Evolutionary conservation across 495 filamentous ascomycete genomes (phyloP), one percentile per base, ranked within the genome.

Genomic region (Pseudoneurospora amorphoporcata): DNA sequence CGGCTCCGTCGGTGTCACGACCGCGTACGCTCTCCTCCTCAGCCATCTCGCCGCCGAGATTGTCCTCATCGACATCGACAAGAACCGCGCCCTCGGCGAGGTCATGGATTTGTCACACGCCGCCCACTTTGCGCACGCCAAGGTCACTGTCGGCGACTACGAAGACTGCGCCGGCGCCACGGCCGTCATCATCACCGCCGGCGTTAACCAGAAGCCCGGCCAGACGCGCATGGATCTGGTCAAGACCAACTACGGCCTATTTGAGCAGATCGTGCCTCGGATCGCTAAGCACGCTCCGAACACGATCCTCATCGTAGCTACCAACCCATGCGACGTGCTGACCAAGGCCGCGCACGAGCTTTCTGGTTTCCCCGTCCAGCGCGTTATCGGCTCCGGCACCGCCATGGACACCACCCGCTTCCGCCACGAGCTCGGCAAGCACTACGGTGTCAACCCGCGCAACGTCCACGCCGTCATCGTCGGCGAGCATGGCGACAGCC

Each of bases 21-120:
- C 88, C 1, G 86, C 86, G 7, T 86, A 89, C 72, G 83, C 82
- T n/a, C 81, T 89, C 3, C 81, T 83, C 43, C 83, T 86, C 70
- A 79, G 83, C 61, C 80, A 81, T 38, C 85, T 89, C 39, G 83
- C 84, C 5, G 85, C 86, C 76, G 83, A 84, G 69, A 79, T 89
- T 69, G 88, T 87, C 42, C 78, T 81, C 10, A 80, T 83, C 72
- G 76, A 75, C 37, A 82, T 78, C 70, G 78, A 83, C 73, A 72
- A 75, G 39, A 73, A 78, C 45, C 74, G 81, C 42, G 76, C 80
- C 17, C 72, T 75, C 45, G 82, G 81, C 39, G 82, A 81, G 76
- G 81, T 75, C 23, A 81, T 82, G 39, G 81, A 82, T 45, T 75
- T 84, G 32, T 77, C 74, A 9, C 82, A 83, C 69, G 79, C 81